Base-by-base conservation (phyloP, 306 rosid species). In the Citrullus mucosospermus region DNA sequence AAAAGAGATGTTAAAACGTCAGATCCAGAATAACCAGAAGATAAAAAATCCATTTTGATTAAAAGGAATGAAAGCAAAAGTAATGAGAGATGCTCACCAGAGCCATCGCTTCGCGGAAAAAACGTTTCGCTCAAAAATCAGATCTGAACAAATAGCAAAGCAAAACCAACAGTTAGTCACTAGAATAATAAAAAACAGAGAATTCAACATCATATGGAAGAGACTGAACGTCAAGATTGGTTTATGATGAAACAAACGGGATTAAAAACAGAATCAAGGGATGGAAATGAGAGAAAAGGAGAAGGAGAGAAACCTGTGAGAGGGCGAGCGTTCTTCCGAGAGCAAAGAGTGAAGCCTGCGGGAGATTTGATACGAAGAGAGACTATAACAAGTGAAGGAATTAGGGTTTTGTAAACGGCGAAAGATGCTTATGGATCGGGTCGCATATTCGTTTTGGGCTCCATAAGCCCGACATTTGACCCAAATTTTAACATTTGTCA, bases 101-200 rank as follows among this genome's bases (percentile, higher is more conserved):
- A 82, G 92, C 90, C 97, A 92, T 92, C 81, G 89, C 91, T 90
- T 82, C 61, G n/a, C 56, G 81, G 82, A 84, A 82, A 43, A 83
- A 81, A 78, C 66, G 85, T 36, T 80, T 81, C 66, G 78, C 90
- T 39, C 86, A 43, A 71, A 84, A 32, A 39, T 30, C 79, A 82
- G 96, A 92, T 88, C 93, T 86, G 89, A 66, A 75, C 57, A 79
- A 83, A 83, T 59, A 73, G 43, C 59, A 55, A 55, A 51, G 54
- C 25, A 81, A 61, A 53, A 4, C 28, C 2, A 44, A 18, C 16
- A 6, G 22, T 60, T 30, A 60, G 61, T 25, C 13, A 18, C 25
- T 28, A 7, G 6, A 46, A 72, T 6, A n/a, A 20, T 7, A 73
- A 22, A 20, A 30, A 4, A 30, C 17, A 53, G 16, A 73, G 8